These are phyloP conservation scores for Gonapodya sp. DNA, from an alignment of 192 early-diverging fungal genomes.

Conservation along the genomic window DNA sequence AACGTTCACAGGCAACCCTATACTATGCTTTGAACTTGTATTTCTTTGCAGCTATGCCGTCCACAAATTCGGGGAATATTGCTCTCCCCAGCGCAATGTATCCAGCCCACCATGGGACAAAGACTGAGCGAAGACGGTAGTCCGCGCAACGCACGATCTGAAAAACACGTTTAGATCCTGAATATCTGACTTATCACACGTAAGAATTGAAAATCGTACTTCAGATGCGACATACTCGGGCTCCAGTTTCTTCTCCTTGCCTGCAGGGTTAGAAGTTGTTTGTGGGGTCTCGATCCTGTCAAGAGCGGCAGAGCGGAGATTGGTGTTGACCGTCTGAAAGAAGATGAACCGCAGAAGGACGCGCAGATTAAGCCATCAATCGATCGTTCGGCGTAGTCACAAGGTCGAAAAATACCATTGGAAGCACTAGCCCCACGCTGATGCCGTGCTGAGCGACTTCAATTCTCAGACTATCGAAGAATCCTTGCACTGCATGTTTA, in stretches of 20 bases:
- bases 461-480: slow-evolving; percentile 70
- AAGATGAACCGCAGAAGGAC: too few relatives aligned
- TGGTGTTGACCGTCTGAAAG: slow-evolving; percentile 57
- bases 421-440: slow-evolving; percentile 54
- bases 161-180: background rate
- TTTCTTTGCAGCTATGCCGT: background rate
- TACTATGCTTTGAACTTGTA: too few relatives aligned
- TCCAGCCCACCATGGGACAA: background rate
- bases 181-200: background rate
- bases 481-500: slow-evolving; percentile 75
- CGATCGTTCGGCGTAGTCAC: background rate
- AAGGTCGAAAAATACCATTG: slow-evolving; percentile 25
- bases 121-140: background rate
- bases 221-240: slow-evolving; percentile 32
- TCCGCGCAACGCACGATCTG: background rate
- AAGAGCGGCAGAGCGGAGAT: slow-evolving; percentile 53
- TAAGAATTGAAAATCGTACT: slow-evolving; percentile 27
- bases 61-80: background rate
- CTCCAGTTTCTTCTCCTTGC: slow-evolving; percentile 35
- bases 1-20: too few relatives aligned
- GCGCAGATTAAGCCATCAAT: background rate
- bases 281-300: slow-evolving; percentile 28
- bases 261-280: slow-evolving; percentile 15
- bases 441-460: slow-evolving; percentile 54
- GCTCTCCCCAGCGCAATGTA: background rate